phyloP scores from a whole-genome alignment of 1,284 basidiomycete species.

The Sporisorium iseilematis-ciliati region DNA sequence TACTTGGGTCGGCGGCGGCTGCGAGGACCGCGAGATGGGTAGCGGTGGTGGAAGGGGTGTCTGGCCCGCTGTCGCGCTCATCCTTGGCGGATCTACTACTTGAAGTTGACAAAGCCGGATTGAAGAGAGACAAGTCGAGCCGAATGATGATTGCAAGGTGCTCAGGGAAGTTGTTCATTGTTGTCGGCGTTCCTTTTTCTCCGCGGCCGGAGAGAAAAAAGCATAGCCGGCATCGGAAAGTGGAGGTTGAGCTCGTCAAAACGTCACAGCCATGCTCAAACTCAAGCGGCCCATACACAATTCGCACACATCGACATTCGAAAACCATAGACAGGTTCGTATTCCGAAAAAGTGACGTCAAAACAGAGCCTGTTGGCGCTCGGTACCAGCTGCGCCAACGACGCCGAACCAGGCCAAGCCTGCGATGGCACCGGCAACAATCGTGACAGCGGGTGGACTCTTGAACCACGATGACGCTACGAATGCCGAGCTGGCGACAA shows the following conservation, averaged over 20 bases:
- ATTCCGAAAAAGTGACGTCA: neutral
- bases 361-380: slow-evolving; percentile 44
- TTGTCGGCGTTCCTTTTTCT: neutral
- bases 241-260: slow-evolving; percentile 11
- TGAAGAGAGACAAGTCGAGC: no score
- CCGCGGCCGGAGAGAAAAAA: neutral
- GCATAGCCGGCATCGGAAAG: slow-evolving; percentile 13
- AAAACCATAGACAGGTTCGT: neutral
- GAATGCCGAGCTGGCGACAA: slow-evolving; percentile 67
- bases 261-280: neutral
- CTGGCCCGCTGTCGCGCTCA: slow-evolving; percentile 3
- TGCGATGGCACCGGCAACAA: slow-evolving; percentile 70
- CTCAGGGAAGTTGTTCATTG: neutral
- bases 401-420: slow-evolving; percentile 72
- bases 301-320: neutral
- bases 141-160: neutral
- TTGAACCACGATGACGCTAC: slow-evolving; percentile 67
- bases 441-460: slow-evolving; percentile 70
- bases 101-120: neutral
- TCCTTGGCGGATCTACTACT: neutral
- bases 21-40: slow-evolving; percentile 14
- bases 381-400: slow-evolving; percentile 39
- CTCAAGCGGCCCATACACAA: neutral
- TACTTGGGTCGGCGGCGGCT: slow-evolving; percentile 20
- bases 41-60: slow-evolving; percentile 16